Conservation (phyloP, 2,329 filamentous ascomycete species). For the Trichoderma harzianum region DNA sequence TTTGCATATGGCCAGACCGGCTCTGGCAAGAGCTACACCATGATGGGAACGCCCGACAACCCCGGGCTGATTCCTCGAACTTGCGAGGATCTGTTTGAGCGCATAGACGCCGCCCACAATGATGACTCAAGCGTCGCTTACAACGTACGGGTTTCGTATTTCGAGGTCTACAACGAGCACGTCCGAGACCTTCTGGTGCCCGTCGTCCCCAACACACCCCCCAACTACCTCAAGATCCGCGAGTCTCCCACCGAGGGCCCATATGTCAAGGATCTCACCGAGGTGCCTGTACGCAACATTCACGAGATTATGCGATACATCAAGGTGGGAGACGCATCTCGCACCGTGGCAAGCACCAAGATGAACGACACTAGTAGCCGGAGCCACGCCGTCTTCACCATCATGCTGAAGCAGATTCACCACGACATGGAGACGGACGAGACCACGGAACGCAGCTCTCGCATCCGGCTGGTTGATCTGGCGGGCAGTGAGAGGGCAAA, state of each 20-base stretch:
- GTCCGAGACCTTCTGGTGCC: conserved; percentile 89
- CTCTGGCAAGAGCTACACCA: conserved; percentile 96
- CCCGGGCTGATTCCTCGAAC: conserved; percentile 92
- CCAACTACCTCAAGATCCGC: conserved; percentile 93
- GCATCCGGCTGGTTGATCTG: conserved; percentile 91
- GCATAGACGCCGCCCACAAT: conserved; percentile 73
- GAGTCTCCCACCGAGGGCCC: conserved; percentile 93
- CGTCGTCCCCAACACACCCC: conserved; percentile 63
- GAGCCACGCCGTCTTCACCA: conserved; percentile 96
- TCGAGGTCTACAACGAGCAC: conserved; percentile 99
- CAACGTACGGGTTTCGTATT: conserved; percentile 96
- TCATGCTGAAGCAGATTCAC: conserved; percentile 96
- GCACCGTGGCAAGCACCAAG: conserved; percentile 90
- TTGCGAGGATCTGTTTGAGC: conserved; percentile 91
- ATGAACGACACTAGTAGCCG: conserved; percentile 99
- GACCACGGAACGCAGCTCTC: conserved; percentile 89
- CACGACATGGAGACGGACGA: conserved; percentile 97
- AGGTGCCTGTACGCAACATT: conserved; percentile 85
- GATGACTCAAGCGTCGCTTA: conserved; percentile 91
- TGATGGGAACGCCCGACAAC: conserved; percentile 85
- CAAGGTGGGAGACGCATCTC: conserved; percentile 81
- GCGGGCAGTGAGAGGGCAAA: conserved; percentile 94
- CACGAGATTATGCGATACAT: conserved; percentile 86
- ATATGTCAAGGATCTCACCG: conserved; percentile 94
- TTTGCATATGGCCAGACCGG: conserved; percentile 98